Evolutionary conservation across 495 filamentous ascomycete genomes (phyloP).

Genomic region (Ramalina intermedia): DNA sequence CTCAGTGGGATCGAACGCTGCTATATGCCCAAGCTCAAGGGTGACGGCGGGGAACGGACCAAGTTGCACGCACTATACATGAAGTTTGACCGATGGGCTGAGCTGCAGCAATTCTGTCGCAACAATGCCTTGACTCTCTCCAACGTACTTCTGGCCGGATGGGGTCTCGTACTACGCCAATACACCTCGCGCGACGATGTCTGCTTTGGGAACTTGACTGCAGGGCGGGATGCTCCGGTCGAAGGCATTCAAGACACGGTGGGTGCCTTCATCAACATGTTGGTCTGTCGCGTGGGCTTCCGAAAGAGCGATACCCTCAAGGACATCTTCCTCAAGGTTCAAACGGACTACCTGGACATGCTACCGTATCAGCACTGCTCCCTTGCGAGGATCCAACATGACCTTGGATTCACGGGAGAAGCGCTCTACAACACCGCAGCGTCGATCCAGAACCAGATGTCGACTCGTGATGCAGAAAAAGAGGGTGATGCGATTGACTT

Average conservation of each 20-base stretch:
- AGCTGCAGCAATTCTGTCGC: conserved; percentile 32
- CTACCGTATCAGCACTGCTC: conserved; percentile 38
- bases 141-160: conserved; percentile 24
- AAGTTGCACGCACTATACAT: conserved; percentile 18
- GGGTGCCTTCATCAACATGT: conserved; percentile 42
- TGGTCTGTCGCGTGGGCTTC: conserved; percentile 36
- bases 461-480: conserved; percentile 20
- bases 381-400: conserved; percentile 40
- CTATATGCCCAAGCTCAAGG: conserved; percentile 21
- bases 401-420: conserved; percentile 34
- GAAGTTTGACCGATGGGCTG: conserved; percentile 25
- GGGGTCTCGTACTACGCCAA: conserved; percentile 28
- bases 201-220: conserved; percentile 40
- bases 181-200: conserved; percentile 38
- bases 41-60: not conserved
- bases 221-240: conserved; percentile 35
- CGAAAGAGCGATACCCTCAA: conserved; percentile 19
- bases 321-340: conserved; percentile 29
- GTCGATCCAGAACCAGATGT: conserved; percentile 36
- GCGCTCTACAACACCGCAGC: conserved; percentile 42
- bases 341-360: conserved; percentile 34
- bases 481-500: conserved; percentile 23
- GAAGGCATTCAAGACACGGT: conserved; percentile 35
- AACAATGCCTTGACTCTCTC: conserved; percentile 33
- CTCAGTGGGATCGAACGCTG: conserved; percentile 28